Evolutionary conservation across 345 rosid genomes (phyloP), one percentile per base, ranked within the genome.

Genomic region (Geranium rotundifolium): DNA sequence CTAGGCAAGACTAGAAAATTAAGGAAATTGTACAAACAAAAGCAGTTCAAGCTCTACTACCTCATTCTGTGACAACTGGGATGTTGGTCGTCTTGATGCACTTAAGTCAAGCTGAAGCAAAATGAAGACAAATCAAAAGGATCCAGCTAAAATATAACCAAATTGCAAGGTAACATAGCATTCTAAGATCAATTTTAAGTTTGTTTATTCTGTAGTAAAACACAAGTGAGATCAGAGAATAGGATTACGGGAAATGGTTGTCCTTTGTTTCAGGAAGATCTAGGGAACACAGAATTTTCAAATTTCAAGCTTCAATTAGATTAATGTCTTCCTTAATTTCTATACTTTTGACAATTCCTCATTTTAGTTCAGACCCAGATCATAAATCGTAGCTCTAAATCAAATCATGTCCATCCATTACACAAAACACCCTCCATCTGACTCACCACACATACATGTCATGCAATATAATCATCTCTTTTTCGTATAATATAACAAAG

Each of bases 61-160:
- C 61, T 78, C 67, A 54, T 81, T 64, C 54, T 67, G 72, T 30
- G 71, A 17, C 1, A 89, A 71, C 27, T 14, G 61, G 49, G 93
- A 79, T 69, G 84, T 76, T 61, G 85, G 83, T 69, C 76, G 83
- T 67, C 68, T 74, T 60, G 84, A 82, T 57, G 82, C 69, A 72
- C 79, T 84, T 50, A 67, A 73, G 58, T 85, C 98, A 52, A 69
- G 71, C 96, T 87, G 82, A 54, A 57, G 66, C 18, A 10, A 60
- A 15, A 67, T 17, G 54, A 54, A 19, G 29, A 46, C 3, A 7
- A 46, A 46, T 46, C 3, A 46, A 46, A 46, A 46, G 15, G 15
- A 46, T 1, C 52, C 16, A 46, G 52, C 16, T 3, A 9, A 46
- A 46, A 46, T 46, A 46, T 46, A 46, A 34, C 7, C 41, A 34